Percentiles rank a stretch among this genome's conserved stretches.
Conservation (phyloP, 2,329 filamentous ascomycete species). For the Aureobasidium sp. region DNA sequence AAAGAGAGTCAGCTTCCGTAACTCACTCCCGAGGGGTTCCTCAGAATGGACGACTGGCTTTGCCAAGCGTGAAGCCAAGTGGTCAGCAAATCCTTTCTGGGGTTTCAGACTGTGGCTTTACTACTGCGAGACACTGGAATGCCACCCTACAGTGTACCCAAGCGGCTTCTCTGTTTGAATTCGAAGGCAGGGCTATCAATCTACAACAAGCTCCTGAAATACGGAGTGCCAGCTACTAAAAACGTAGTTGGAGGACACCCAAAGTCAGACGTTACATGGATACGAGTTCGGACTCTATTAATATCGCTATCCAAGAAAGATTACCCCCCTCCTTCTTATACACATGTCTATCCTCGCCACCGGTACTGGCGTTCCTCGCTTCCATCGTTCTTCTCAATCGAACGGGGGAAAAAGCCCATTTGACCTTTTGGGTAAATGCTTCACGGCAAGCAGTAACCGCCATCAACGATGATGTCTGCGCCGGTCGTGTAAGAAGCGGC, state of each 20-base stretch:
- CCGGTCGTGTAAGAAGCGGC: constrained; percentile 78
- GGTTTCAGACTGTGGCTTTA: not conserved
- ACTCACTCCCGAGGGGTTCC: not conserved
- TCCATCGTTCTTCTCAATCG: not conserved
- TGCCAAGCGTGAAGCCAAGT: not conserved
- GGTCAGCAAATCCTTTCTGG: not conserved
- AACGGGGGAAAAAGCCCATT: not conserved
- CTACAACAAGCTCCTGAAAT: not conserved
- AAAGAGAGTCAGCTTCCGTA: not conserved
- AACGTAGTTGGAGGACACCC: not conserved
- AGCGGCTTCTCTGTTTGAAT: not conserved
- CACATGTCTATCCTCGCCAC: not conserved
- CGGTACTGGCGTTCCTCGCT: not conserved
- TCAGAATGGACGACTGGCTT: not conserved
- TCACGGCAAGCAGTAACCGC: constrained; percentile 14
- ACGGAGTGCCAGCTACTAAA: not conserved
- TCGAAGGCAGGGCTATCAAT: not conserved
- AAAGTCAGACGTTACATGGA: not conserved
- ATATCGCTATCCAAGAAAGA: constrained; percentile 2
- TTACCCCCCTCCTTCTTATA: not conserved
- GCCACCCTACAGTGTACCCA: not conserved
- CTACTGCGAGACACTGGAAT: not conserved
- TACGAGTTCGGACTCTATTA: constrained; percentile 8
- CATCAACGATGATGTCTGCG: constrained; percentile 57
- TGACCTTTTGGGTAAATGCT: not conserved